Evolutionary conservation across 768 basidiomycete genomes (phyloP).

Genomic region (Hortiboletus flavorubellus): DNA sequence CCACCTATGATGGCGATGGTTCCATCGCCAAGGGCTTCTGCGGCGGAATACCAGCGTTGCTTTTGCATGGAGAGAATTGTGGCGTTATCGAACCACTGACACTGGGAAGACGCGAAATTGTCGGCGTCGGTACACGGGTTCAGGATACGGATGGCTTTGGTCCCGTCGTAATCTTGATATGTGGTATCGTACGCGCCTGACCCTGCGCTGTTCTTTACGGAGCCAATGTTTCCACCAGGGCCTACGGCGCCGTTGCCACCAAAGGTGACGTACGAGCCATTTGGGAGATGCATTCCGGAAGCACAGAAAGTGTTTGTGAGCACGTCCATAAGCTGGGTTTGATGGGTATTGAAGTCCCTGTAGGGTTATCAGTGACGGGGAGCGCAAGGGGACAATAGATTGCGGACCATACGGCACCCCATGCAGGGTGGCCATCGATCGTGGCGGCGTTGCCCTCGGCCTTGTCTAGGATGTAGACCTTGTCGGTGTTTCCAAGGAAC

Average conservation of each 20-base stretch:
- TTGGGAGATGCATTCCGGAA: slow-evolving; percentile 79
- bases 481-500: slow-evolving; percentile 76
- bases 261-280: slow-evolving; percentile 70
- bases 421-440: slow-evolving; percentile 69
- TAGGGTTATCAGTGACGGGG: background rate
- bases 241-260: slow-evolving; percentile 78
- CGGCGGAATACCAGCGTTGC: slow-evolving; percentile 75
- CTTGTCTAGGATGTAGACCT: slow-evolving; percentile 92
- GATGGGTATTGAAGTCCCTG: slow-evolving; percentile 25
- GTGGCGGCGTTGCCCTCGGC: slow-evolving; percentile 69
- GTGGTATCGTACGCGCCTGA: slow-evolving; percentile 56
- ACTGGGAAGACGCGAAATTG: slow-evolving; percentile 47
- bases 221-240: slow-evolving; percentile 57
- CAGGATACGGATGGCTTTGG: slow-evolving; percentile 74
- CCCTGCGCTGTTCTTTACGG: slow-evolving; percentile 43
- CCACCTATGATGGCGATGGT: slow-evolving; percentile 78
- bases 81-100: slow-evolving; percentile 73
- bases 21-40: slow-evolving; percentile 75
- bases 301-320: slow-evolving; percentile 76
- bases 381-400: background rate
- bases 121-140: slow-evolving; percentile 61
- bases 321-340: slow-evolving; percentile 34
- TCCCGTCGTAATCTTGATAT: slow-evolving; percentile 81
- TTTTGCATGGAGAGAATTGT: slow-evolving; percentile 61
- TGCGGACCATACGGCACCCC: slow-evolving; percentile 63